phyloP scores from a whole-genome alignment of 2,329 filamentous ascomycete species.

The Colletotrichum zoysiae region DNA sequence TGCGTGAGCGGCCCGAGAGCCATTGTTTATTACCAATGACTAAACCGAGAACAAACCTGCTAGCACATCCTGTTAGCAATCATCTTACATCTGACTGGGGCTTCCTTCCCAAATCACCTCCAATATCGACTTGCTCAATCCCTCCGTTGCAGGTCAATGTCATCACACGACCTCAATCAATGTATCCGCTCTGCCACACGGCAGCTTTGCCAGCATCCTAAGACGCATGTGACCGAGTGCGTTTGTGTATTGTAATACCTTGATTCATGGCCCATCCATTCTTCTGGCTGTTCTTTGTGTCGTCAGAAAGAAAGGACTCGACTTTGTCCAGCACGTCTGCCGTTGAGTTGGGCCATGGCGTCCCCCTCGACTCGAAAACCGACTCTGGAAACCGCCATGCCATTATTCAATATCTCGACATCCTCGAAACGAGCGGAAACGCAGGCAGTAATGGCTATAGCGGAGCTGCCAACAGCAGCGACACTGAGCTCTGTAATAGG shows the following conservation, averaged over 20 bases:
- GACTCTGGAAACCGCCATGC: neutral
- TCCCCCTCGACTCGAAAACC: fast-evolving
- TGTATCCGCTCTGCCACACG: neutral
- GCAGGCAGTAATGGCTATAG: neutral
- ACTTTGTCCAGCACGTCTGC: neutral
- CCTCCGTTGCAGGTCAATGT: neutral
- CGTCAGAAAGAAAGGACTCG: neutral
- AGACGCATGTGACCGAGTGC: neutral
- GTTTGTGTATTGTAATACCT: neutral
- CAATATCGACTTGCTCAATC: neutral
- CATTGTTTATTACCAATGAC: no score
- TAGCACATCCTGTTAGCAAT: neutral
- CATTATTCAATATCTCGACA: neutral
- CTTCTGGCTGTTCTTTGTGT: neutral
- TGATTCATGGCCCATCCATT: neutral
- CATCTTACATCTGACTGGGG: no score
- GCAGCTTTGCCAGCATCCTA: neutral
- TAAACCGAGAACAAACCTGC: neutral
- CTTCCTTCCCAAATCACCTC: fast-evolving
- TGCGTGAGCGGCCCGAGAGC: neutral
- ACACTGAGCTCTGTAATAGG: no score
- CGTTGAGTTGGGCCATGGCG: neutral
- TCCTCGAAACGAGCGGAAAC: no score
- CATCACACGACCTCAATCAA: neutral
- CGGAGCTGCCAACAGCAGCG: neutral